These are phyloP conservation scores for Diaporthe australafricana DNA, from an alignment of 2,329 filamentous ascomycete genomes.

Conservation along the genomic window DNA sequence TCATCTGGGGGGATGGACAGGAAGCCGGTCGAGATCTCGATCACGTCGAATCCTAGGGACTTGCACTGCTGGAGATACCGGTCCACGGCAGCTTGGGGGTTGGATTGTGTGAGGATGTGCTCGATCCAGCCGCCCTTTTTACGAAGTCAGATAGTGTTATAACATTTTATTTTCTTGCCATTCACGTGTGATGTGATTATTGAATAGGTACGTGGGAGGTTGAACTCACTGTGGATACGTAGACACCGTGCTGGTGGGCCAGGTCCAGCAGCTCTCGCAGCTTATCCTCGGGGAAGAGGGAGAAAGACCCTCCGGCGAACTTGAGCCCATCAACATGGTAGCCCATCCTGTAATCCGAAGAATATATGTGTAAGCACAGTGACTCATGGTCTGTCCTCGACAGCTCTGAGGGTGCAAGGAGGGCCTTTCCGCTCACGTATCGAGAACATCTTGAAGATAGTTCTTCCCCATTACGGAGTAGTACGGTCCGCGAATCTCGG, in stretches of 20 bases:
- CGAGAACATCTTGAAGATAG: conserved; percentile 63
- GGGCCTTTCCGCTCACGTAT: conserved; percentile 53
- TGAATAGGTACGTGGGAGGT: no score
- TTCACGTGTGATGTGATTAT: background rate
- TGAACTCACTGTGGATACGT: conserved; percentile 60
- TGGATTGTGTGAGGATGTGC: conserved; percentile 61
- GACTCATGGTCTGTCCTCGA: no score
- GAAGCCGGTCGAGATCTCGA: conserved; percentile 65
- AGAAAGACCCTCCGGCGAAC: conserved; percentile 65
- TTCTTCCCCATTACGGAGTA: conserved; percentile 66
- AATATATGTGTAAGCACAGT: no score
- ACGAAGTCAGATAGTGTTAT: background rate
- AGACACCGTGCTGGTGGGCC: conserved; percentile 60
- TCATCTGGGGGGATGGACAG: conserved; percentile 64
- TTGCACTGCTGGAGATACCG: conserved; percentile 64
- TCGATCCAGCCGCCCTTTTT: conserved; percentile 64
- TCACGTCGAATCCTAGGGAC: conserved; percentile 64
- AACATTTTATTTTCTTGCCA: background rate
- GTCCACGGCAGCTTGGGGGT: conserved; percentile 57
- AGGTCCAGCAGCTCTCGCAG: conserved; percentile 60
- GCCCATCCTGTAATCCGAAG: no score
- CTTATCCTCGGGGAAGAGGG: conserved; percentile 58
- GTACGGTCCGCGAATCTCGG: conserved; percentile 67
- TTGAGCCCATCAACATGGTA: conserved; percentile 65
- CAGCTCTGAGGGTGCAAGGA: no score